Evolutionary conservation across 1,139 yeast genomes (phyloP), one percentile per base, ranked within the genome.

Genomic region (Candida freyschussii): DNA sequence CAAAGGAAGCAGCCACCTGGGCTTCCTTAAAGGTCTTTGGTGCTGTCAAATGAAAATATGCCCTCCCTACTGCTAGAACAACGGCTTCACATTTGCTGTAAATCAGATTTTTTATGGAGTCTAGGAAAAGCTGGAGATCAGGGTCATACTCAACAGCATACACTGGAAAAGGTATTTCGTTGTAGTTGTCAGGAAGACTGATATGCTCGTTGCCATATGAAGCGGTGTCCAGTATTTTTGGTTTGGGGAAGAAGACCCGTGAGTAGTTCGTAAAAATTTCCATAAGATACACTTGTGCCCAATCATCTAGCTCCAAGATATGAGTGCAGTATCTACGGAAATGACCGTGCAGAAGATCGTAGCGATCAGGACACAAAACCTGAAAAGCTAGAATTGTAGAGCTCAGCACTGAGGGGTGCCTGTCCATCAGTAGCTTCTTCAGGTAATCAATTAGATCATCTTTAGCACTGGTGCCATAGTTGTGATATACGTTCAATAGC

Each of bases 291-390:
- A 70, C 58, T 50, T 83, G 91, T n/a, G 86, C 64, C 83, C 91
- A 85, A 39, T 81, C 82, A 42, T 86, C 95, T 36, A 89, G 63
- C 2, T 72, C 66, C 0, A 54, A 44, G 11, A 89, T 43, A 12
- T 72, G 57, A 1, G 67, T 52, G 44, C 94, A 77, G 24, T 75
- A 67, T 29, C 81, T 65, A 23, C 85, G 69, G 51, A 70, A 83
- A 44, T 78, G 74, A 1, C 81, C 75, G 53, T 93, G 98, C 7
- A 91, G 57, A 18, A 81, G 57, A 9, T 72, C 81, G 59, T 84
- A 69, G 29, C 71, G 65, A 29, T 73, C 73, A 1, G 77, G 72
- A 32, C 72, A 75, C 13, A 81, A 62, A 32, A 68, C 65, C 38
- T 66, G 66, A 43, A 71, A 72, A 0, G 84, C 64, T 21, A 74